Percentiles rank a stretch among this genome's conserved stretches.
These are phyloP conservation scores for Chalaropsis thielavioides DNA, from an alignment of 2,329 filamentous ascomycete genomes.

Conservation along the genomic window DNA sequence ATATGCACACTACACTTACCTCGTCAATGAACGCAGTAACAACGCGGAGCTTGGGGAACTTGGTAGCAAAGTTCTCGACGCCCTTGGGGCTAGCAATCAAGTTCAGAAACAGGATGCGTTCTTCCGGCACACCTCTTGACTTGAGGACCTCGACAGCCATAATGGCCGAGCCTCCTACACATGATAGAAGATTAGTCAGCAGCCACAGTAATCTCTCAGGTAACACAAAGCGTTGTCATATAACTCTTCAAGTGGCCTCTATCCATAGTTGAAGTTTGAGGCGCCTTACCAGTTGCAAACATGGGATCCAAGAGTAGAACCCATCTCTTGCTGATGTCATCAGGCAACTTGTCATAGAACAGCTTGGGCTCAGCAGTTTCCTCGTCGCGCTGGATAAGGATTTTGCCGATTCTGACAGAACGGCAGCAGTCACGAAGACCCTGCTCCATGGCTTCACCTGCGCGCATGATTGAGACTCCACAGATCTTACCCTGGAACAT, in stretches of 20 bases:
- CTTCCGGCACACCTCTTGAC: conserved; percentile 79
- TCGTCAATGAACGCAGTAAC: conserved; percentile 94
- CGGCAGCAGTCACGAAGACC: conserved; percentile 91
- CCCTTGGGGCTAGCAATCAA: conserved; percentile 94
- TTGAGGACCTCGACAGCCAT: conserved; percentile 94
- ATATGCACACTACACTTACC: conserved; percentile 27
- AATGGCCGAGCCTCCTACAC: conserved; percentile 76
- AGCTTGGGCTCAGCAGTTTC: conserved; percentile 84
- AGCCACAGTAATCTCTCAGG: not conserved
- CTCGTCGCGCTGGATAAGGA: conserved; percentile 92
- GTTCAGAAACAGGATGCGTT: conserved; percentile 91
- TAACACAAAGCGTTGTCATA: not conserved
- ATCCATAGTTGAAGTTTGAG: too few relatives aligned
- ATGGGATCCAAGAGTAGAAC: conserved; percentile 93
- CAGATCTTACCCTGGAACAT: conserved; percentile 98
- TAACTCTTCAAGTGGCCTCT: not conserved
- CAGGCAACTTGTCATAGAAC: conserved; percentile 94
- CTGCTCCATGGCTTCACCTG: conserved; percentile 97
- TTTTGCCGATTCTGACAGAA: conserved; percentile 96
- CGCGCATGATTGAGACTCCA: conserved; percentile 95
- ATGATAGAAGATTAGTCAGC: conserved; percentile 8
- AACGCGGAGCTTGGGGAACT: conserved; percentile 77
- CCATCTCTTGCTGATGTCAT: conserved; percentile 86
- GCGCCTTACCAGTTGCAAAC: conserved; percentile 73
- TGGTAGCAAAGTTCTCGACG: conserved; percentile 72